Evolutionary conservation across 768 basidiomycete species (phyloP).

Genomic region (Auricularia sp.): DNA sequence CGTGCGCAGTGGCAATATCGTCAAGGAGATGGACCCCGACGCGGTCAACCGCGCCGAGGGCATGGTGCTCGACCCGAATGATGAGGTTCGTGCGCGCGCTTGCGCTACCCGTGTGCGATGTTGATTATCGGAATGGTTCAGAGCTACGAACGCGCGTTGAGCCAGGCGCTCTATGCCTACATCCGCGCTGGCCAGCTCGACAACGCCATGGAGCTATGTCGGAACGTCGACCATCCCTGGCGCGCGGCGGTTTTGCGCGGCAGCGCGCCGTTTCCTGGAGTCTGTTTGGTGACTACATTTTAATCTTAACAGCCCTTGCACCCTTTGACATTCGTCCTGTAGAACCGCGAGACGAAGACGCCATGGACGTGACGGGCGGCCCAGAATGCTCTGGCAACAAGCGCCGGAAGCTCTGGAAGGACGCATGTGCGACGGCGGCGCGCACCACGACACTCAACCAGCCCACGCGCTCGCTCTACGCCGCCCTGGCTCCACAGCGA

Average conservation of each 20-base stretch:
- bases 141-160: constrained; percentile 72
- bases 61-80: constrained; percentile 57
- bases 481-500: constrained; percentile 66
- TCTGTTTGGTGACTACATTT: constrained; percentile 40
- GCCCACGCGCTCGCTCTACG: constrained; percentile 71
- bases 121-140: constrained; percentile 18
- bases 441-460: constrained; percentile 15
- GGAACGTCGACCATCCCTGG: constrained; percentile 83
- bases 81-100: constrained; percentile 44
- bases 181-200: constrained; percentile 79
- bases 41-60: constrained; percentile 52
- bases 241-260: constrained; percentile 84
- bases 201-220: constrained; percentile 73
- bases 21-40: constrained; percentile 74
- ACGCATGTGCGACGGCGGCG: constrained; percentile 69
- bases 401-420: constrained; percentile 77
- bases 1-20: constrained; percentile 34
- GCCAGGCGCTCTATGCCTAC: constrained; percentile 69
- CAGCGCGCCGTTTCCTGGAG: constrained; percentile 69
- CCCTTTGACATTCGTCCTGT: not conserved
- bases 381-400: constrained; percentile 54
- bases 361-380: constrained; percentile 30
- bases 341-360: constrained; percentile 32
- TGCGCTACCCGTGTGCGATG: not conserved
- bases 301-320: no score